A percentile compares a stretch with the other conserved stretches of the same genome.
These are phyloP conservation scores for Amoebophrya sp. DNA, from an alignment of 169 alveolate genomes.

Conservation along the genomic window DNA sequence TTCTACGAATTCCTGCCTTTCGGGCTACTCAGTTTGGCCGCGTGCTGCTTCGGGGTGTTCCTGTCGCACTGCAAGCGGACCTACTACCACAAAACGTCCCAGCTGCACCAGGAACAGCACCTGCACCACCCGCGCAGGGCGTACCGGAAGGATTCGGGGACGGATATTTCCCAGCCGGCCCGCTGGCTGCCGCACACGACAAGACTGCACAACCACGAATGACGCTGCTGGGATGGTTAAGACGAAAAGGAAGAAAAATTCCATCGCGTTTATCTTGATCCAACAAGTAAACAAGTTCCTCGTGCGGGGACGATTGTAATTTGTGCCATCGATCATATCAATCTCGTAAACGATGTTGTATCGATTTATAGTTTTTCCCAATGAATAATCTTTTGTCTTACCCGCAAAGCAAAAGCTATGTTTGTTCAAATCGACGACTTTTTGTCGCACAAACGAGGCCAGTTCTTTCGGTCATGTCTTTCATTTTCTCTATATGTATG, in stretches of 20 bases:
- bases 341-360: too few species aligned
- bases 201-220: not conserved
- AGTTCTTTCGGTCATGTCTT: too few species aligned
- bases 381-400: too few species aligned
- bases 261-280: too few species aligned
- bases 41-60: not conserved
- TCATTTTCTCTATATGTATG: too few species aligned
- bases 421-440: too few species aligned
- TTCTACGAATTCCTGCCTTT: not conserved
- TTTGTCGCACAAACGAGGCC: too few species aligned
- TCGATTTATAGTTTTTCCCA: too few species aligned
- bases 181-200: not conserved
- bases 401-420: too few species aligned
- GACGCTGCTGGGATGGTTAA: not conserved
- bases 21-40: not conserved
- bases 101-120: slow-evolving; percentile 11
- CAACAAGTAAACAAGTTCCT: too few species aligned
- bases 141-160: not conserved
- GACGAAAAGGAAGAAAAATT: not conserved
- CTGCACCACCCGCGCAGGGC: slow-evolving; percentile 1
- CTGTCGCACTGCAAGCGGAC: not conserved
- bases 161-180: not conserved
- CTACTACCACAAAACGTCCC: not conserved
- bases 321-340: too few species aligned
- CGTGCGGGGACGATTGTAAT: too few species aligned